Conservation (phyloP, 2,329 filamentous ascomycete genomes). For the Fusarium succisae region DNA sequence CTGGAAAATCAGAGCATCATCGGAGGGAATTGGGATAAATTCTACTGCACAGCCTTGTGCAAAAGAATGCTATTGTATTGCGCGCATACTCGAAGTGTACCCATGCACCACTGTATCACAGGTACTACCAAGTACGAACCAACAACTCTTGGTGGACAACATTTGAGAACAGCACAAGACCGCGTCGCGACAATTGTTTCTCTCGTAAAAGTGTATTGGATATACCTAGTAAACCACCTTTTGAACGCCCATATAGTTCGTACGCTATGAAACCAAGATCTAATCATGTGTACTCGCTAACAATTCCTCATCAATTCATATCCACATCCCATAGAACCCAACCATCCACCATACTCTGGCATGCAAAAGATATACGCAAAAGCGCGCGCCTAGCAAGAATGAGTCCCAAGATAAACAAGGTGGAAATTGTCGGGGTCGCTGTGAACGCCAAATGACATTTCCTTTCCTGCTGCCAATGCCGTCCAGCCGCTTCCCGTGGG, state of each 20-base stretch:
- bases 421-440: neutral
- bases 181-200: neutral
- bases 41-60: neutral
- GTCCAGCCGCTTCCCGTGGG: neutral
- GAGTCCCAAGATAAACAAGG: neutral
- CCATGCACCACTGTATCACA: neutral
- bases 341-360: neutral
- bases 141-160: neutral
- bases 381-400: too few species aligned
- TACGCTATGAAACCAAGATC: neutral
- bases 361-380: neutral
- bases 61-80: neutral
- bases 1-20: neutral
- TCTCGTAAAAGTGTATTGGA: neutral
- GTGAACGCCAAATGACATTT: neutral
- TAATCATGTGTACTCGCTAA: neutral
- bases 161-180: neutral
- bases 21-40: rapidly evolving
- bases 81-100: neutral
- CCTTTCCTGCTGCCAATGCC: neutral
- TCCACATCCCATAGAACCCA: neutral
- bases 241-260: neutral
- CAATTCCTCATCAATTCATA: constrained; percentile 22
- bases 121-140: neutral
- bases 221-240: neutral